Base-by-base conservation (phyloP, 345 rosid genomes). In the Erodium maritimum region DNA sequence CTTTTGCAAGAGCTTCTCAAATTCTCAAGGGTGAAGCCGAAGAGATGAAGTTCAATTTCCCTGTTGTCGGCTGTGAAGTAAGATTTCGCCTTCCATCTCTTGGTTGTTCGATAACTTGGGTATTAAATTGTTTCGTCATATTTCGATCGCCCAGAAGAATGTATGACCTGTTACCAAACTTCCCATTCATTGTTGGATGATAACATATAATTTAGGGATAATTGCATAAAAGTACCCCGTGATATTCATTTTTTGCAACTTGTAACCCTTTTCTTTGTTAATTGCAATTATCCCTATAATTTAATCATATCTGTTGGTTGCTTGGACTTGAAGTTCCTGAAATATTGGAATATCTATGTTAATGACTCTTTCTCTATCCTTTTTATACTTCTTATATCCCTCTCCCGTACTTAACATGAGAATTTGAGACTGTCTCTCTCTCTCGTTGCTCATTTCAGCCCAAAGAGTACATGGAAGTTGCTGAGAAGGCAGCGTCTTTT, bases 1-100 rank as follows among this genome's bases (percentile, higher is more conserved):
- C 95, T 59, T 84, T 91, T 51, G 93, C 95, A 37, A 82, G 91
- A 79, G 96, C 95, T 58, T 86, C 98, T 52, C 79, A 79, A 75
- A 80, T 91, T 66, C 90, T 91, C 21, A 70, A 59, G 65, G 64
- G 67, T 19, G 95, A 88, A 78, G 69, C 77, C 37, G 74, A 72
- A 59, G 69, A 65, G 67, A 73, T 78, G 50, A 66, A 64, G 51
- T 81, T 72, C 74, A 62, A 59, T 69, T 88, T 88, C 59, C 96
- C 98, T 55, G 80, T 85, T 65, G 80, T 69, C 53, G 87, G 88
- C 65, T 78, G 69, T 69, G 78, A 81, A 64, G 98, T 91, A 84
- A 80, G 82, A 67, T 53, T 56, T 50, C 14, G 48, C 48, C 11
- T 29, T 21, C 58, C 57, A 13, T 51, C 21, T 5, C 54, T 52